phyloP scores from a whole-genome alignment of 495 filamentous ascomycete genomes.

The Lasiosphaeria ovina region DNA sequence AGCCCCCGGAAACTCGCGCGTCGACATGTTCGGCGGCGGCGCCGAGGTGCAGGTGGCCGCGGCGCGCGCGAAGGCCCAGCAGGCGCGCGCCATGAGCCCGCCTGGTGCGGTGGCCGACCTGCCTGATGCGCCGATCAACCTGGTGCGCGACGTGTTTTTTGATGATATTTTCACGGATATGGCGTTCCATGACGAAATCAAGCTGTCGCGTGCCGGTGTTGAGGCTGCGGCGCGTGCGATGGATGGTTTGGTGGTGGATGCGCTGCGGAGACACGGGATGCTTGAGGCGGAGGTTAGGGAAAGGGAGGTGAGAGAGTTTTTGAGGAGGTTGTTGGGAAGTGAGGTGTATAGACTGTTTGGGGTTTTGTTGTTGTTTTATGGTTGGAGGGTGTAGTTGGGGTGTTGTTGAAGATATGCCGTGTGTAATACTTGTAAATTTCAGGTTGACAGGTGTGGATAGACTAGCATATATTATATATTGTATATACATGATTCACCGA shows the following conservation, averaged over 20 bases:
- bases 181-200: constrained; percentile 46
- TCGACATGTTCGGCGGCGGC: constrained; percentile 35
- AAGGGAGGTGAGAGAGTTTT: constrained; percentile 16
- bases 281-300: constrained; percentile 21
- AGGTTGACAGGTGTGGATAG: too few species aligned
- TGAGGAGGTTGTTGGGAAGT: neutral
- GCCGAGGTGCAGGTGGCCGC: constrained; percentile 29
- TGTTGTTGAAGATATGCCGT: too few species aligned
- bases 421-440: too few species aligned
- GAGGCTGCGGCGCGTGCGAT: constrained; percentile 26
- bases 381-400: too few species aligned
- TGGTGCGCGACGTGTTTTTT: constrained; percentile 46
- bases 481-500: too few species aligned
- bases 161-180: constrained; percentile 50
- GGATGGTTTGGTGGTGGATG: constrained; percentile 17
- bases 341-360: too few species aligned
- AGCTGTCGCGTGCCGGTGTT: constrained; percentile 33
- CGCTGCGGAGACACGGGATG: constrained; percentile 21
- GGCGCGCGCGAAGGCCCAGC: constrained; percentile 25
- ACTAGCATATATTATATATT: too few species aligned
- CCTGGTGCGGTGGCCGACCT: constrained; percentile 24
- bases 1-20: constrained; percentile 27
- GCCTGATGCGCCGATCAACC: constrained; percentile 34
- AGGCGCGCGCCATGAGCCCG: constrained; percentile 36
- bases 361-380: too few species aligned